Percentiles rank a stretch among this genome's conserved stretches.
Evolutionary conservation across 805 yeast species (phyloP).

Genomic region (Grigorovia humatica): DNA sequence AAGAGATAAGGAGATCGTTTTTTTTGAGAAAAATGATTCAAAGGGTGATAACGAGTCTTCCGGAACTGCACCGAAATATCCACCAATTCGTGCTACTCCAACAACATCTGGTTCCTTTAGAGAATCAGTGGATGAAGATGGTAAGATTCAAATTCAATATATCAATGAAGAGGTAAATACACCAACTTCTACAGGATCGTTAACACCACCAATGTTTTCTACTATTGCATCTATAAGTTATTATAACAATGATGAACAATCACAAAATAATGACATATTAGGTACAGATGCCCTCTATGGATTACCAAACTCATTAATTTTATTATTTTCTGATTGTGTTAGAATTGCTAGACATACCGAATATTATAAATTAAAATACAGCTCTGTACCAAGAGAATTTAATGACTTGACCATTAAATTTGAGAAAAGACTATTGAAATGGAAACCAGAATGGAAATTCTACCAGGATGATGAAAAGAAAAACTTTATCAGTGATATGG

Average conservation of each 20-base stretch:
- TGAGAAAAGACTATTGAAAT: constrained; percentile 43
- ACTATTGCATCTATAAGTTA: constrained; percentile 34
- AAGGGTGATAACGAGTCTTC: constrained; percentile 13
- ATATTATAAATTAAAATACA: constrained; percentile 29
- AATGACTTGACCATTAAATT: constrained; percentile 24
- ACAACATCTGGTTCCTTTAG: constrained; percentile 11
- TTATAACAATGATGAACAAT: constrained; percentile 17
- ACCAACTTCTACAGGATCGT: background rate
- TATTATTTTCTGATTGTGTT: constrained; percentile 64
- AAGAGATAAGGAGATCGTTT: constrained; percentile 9
- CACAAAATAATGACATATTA: constrained; percentile 18
- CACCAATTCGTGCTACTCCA: constrained; percentile 1
- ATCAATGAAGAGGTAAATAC: constrained; percentile 4
- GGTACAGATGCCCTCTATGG: constrained; percentile 80
- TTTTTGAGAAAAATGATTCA: constrained; percentile 30
- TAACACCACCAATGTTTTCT: constrained; percentile 31
- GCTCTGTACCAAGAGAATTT: constrained; percentile 19
- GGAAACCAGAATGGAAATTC: constrained; percentile 72
- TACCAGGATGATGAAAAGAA: constrained; percentile 21
- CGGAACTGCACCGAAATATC: constrained; percentile 16
- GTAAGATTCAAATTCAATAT: constrained; percentile 39
- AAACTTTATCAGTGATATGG: constrained; percentile 28
- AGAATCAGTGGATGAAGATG: constrained; percentile 35
- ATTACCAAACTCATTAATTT: constrained; percentile 67
- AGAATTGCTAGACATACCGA: constrained; percentile 53